Evolutionary conservation across 2,329 filamentous ascomycete species (phyloP), one percentile per base, ranked within the genome.

Genomic region (Ilyonectria destructans): DNA sequence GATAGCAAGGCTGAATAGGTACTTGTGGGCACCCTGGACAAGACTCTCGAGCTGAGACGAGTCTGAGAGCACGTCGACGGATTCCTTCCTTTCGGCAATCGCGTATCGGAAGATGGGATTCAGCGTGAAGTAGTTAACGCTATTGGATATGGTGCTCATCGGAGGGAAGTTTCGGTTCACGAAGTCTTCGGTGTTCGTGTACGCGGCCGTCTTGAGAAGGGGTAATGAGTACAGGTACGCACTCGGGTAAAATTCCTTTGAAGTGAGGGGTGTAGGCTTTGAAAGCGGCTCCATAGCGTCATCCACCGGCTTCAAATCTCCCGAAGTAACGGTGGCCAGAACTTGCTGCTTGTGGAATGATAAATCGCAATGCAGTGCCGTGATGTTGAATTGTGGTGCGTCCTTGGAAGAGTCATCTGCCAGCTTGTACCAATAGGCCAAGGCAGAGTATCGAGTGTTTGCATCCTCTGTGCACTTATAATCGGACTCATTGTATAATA

Each of bases 291-390:
- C 12, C 13, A 26, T 55, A 5, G 49, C 8, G 13, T 43, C 6
- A 5, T 55, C 1, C 15, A 29, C 26, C 6, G 60, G 48, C 6
- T 21, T 4, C 2, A 51, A 3, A 6, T 26, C 40, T 2, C 29
- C 12, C 8, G 65, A 55, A 13, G 29, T 31, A n/a, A 68, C 43
- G 1, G 48, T 64, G 4, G 26, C 65, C 4, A 5, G 12, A 9
- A 67, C 59, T 4, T 54, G 21, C 12, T 67, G 65, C 12, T 55
- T 55, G 21, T 45, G 62, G 21, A 56, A 67, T 1, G 45, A 45
- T 2, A 57, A 1, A 0, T 55, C 17, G n/a, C 65, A 67, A 13
- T 52, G 21, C 0, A 59, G 4, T 33, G 54, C 65, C 4, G 59
- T 58, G 13, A 58, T 19, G 17, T 62, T 46, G 6, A 57, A 33